phyloP scores from a whole-genome alignment of 2,329 filamentous ascomycete genomes.

The Xylaria hypoxylon region DNA sequence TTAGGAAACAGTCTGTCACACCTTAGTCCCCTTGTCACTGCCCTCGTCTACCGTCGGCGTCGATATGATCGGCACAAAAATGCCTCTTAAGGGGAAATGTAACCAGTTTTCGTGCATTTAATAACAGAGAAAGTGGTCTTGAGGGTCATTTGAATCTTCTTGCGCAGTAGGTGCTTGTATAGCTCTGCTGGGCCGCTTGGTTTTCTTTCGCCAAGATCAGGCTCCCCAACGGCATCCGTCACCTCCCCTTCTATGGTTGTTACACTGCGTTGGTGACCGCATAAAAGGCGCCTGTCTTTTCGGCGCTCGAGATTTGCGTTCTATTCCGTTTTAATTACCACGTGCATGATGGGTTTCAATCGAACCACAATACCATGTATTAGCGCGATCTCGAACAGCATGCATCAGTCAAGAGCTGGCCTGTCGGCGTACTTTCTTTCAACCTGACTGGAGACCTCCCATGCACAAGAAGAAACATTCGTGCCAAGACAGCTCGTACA shows the following conservation, averaged over 20 bases:
- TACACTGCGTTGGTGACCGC: constrained; percentile 43
- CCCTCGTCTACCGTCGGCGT: constrained; percentile 5
- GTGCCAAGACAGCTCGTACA: constrained; percentile 20
- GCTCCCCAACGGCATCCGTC: constrained; percentile 32
- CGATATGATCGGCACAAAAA: constrained; percentile 11
- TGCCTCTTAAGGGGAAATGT: not conserved
- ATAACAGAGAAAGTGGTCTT: not conserved
- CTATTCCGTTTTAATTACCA: constrained; percentile 45
- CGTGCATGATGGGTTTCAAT: constrained; percentile 42
- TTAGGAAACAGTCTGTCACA: constrained; percentile 25
- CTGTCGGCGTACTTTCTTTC: constrained; percentile 7
- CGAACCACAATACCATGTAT: constrained; percentile 4
- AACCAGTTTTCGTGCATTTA: not conserved
- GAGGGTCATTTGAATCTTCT: not conserved
- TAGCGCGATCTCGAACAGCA: not conserved
- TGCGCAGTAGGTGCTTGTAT: not conserved
- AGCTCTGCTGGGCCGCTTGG: constrained; percentile 1
- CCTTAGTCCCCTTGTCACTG: constrained; percentile 10
- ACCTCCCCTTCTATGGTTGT: constrained; percentile 40
- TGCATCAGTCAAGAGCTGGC: constrained; percentile 3
- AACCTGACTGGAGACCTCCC: constrained; percentile 12
- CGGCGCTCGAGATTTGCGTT: constrained; percentile 40
- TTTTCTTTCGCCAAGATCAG: constrained; percentile 15
- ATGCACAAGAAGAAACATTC: constrained; percentile 18
- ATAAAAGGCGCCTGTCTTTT: constrained; percentile 37